Evolutionary conservation across 768 basidiomycete genomes (phyloP).

Genomic region (Psilocybe cyanescens): DNA sequence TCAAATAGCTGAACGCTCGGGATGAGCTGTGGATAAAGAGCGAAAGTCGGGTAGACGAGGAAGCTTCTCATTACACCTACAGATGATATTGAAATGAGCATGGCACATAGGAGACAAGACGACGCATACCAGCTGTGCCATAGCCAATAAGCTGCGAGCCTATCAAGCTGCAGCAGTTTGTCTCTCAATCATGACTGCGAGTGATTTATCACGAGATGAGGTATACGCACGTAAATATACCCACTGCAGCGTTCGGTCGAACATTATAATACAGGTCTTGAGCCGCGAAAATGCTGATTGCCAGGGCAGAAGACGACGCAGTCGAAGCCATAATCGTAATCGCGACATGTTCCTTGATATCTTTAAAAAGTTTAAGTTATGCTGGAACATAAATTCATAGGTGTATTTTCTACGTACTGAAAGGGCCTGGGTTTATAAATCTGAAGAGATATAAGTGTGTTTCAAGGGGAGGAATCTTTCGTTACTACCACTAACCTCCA

Average conservation of each 20-base stretch:
- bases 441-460: not conserved
- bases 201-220: not conserved
- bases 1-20: slow-evolving; percentile 47
- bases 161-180: slow-evolving; percentile 24
- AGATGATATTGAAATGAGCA: not conserved
- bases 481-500: slow-evolving; percentile 35
- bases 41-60: slow-evolving; percentile 52
- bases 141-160: slow-evolving; percentile 43
- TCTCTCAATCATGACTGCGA: not conserved
- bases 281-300: slow-evolving; percentile 57
- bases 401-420: slow-evolving; percentile 39
- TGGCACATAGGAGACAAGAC: not conserved
- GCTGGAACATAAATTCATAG: too few species aligned
- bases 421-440: slow-evolving; percentile 63
- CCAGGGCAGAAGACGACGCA: slow-evolving; percentile 51
- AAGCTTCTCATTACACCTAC: slow-evolving; percentile 40
- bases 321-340: slow-evolving; percentile 61
- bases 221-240: slow-evolving; percentile 36
- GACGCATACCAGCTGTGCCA: slow-evolving; percentile 33
- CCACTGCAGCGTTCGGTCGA: slow-evolving; percentile 40
- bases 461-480: not conserved
- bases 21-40: slow-evolving; percentile 44
- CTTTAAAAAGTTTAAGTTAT: not conserved
- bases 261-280: slow-evolving; percentile 56
- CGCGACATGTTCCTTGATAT: slow-evolving; percentile 52